These are phyloP conservation scores for Yamadazyma trypodendri DNA, from an alignment of 1,139 yeast genomes.

Conservation along the genomic window DNA sequence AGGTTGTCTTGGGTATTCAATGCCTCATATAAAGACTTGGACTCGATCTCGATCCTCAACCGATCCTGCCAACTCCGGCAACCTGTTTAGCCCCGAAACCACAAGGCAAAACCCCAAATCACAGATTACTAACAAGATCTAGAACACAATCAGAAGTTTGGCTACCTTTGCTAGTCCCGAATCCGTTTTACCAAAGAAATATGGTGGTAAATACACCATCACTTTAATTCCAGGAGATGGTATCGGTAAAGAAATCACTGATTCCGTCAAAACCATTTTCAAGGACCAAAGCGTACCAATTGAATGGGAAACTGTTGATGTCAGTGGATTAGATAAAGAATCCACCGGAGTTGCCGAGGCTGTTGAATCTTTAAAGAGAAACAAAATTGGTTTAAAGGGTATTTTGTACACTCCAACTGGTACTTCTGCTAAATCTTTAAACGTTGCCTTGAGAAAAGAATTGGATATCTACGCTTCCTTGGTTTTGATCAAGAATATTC, in stretches of 20 bases:
- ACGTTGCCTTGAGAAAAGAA: constrained; percentile 95
- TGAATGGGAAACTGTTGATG: constrained; percentile 91
- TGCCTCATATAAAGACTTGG: background rate
- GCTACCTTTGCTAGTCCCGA: constrained; percentile 55
- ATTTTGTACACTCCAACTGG: constrained; percentile 89
- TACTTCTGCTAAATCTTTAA: constrained; percentile 60
- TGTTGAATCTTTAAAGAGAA: constrained; percentile 88
- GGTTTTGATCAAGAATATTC: constrained; percentile 88
- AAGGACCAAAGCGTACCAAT: constrained; percentile 84
- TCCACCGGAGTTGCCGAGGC: constrained; percentile 71
- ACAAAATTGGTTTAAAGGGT: constrained; percentile 96
- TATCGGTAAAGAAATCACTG: constrained; percentile 94
- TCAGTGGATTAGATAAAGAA: constrained; percentile 71
- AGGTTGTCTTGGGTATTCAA: background rate
- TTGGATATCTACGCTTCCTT: constrained; percentile 93
- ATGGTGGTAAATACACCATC: constrained; percentile 91
- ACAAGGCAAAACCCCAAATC: background rate
- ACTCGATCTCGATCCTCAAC: background rate
- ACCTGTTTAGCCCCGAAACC: background rate
- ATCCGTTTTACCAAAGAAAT: constrained; percentile 78
- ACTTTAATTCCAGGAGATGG: constrained; percentile 97
- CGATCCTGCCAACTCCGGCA: constrained; percentile 1
- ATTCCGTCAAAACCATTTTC: constrained; percentile 88
- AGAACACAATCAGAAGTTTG: constrained; percentile 42
- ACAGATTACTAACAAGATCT: constrained; percentile 7